phyloP scores from a whole-genome alignment of 2,329 filamentous ascomycete species.

The Trichoderma sp. region DNA sequence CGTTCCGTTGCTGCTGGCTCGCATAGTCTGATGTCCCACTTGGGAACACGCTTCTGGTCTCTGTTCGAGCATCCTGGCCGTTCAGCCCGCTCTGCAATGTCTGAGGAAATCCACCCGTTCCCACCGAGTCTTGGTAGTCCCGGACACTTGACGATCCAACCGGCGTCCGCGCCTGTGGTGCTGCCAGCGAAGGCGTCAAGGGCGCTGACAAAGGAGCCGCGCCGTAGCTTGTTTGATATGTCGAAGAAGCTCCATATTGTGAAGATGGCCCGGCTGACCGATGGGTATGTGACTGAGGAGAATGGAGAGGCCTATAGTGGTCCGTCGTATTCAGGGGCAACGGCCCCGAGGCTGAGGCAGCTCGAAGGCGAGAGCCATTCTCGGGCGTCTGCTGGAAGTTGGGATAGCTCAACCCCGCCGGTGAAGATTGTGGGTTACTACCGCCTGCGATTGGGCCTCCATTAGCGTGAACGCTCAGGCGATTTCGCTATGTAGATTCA shows the following conservation, averaged over 20 bases:
- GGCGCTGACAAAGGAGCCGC: slow-evolving; percentile 53
- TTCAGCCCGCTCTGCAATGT: slow-evolving; percentile 41
- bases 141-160: slow-evolving; percentile 40
- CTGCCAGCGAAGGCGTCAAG: slow-evolving; percentile 41
- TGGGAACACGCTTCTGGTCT: slow-evolving; percentile 51
- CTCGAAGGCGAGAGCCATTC: slow-evolving; percentile 51
- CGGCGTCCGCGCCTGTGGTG: slow-evolving; percentile 28
- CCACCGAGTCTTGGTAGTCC: slow-evolving; percentile 56
- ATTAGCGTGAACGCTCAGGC: not conserved
- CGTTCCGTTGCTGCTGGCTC: slow-evolving; percentile 22
- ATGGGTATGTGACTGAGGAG: slow-evolving; percentile 14
- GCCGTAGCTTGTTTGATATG: slow-evolving; percentile 55
- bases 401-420: slow-evolving; percentile 54
- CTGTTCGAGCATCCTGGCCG: slow-evolving; percentile 44
- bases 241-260: slow-evolving; percentile 46
- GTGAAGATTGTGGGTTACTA: slow-evolving; percentile 51
- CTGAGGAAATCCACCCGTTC: slow-evolving; percentile 56
- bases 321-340: slow-evolving; percentile 49
- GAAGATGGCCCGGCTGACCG: slow-evolving; percentile 40
- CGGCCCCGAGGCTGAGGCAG: slow-evolving; percentile 48
- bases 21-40: slow-evolving; percentile 38
- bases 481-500: not conserved
- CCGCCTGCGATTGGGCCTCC: not conserved
- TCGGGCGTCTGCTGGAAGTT: slow-evolving; percentile 47
- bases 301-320: slow-evolving; percentile 45